A percentile compares a stretch with the other conserved stretches of the same genome.
phyloP scores from a whole-genome alignment of 2,329 filamentous ascomycete genomes.

The Stachybotrys echinatus region DNA sequence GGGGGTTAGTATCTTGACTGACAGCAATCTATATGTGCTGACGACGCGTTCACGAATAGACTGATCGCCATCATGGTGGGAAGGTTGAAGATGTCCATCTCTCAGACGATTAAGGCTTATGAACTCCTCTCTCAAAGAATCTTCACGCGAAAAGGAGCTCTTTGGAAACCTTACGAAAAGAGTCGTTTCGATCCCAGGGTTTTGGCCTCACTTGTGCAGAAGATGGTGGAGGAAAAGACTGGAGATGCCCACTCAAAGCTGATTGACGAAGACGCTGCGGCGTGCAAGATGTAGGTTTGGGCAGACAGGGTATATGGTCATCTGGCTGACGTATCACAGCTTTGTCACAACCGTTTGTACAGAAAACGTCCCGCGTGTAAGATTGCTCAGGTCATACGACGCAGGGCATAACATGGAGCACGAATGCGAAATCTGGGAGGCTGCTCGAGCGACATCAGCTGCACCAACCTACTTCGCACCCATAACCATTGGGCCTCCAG shows the following conservation, averaged over 20 bases:
- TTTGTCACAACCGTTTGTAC: background rate
- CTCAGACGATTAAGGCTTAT: background rate
- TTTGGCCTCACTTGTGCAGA: background rate
- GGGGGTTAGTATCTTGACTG: background rate
- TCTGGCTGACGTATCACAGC: background rate
- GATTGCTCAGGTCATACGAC: background rate
- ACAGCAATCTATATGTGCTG: background rate
- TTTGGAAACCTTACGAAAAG: background rate
- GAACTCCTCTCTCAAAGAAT: background rate
- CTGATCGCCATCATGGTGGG: background rate
- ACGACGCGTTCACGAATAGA: background rate
- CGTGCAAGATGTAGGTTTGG: background rate
- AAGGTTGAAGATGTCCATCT: background rate
- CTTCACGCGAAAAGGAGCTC: background rate
- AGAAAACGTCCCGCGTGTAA: background rate
- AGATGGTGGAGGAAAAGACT: background rate
- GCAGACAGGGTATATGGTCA: background rate
- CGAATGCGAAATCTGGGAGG: conserved; percentile 5
- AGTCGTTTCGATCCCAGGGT: background rate
- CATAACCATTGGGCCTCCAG: background rate
- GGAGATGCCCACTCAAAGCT: background rate
- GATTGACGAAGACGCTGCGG: background rate
- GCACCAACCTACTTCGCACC: conserved; percentile 5
- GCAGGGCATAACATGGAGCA: background rate
- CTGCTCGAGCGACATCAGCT: no score